A percentile compares a stretch with the other conserved stretches of the same genome.
These are phyloP conservation scores for Zygosaccharomyces gambellarensis DNA, from an alignment of 805 yeast genomes.

Conservation along the genomic window DNA sequence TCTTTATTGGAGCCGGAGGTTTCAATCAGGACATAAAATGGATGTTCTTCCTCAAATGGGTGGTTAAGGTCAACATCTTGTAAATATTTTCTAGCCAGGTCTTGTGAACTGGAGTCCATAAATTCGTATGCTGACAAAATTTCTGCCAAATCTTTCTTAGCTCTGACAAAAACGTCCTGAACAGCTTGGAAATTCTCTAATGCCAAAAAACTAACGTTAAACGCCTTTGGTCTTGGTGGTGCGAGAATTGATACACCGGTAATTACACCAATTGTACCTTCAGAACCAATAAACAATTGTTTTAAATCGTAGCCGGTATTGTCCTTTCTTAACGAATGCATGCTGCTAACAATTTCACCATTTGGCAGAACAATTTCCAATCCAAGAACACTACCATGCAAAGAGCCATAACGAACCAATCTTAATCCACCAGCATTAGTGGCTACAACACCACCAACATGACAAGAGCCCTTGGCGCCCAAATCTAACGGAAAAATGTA, in stretches of 20 bases:
- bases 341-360: constrained; percentile 74
- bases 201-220: constrained; percentile 85
- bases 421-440: constrained; percentile 96
- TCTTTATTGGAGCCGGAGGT: constrained; percentile 93
- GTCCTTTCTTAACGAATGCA: constrained; percentile 86
- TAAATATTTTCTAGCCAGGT: constrained; percentile 57
- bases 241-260: constrained; percentile 88
- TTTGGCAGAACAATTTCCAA: constrained; percentile 89
- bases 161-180: constrained; percentile 70
- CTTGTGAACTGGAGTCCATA: constrained; percentile 74
- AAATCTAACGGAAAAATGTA: constrained; percentile 88
- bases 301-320: constrained; percentile 93
- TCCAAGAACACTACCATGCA: constrained; percentile 89
- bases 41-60: constrained; percentile 80
- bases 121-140: constrained; percentile 89
- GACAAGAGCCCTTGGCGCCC: constrained; percentile 97
- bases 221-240: constrained; percentile 81
- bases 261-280: constrained; percentile 85
- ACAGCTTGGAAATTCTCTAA: constrained; percentile 79
- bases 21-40: constrained; percentile 88
- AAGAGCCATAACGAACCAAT: constrained; percentile 79
- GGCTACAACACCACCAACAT: constrained; percentile 90
- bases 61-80: constrained; percentile 49
- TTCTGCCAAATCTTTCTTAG: constrained; percentile 75
- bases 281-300: constrained; percentile 89